These are phyloP conservation scores for Hyaloscypha finlandica DNA, from an alignment of 495 filamentous ascomycete species.

Conservation along the genomic window DNA sequence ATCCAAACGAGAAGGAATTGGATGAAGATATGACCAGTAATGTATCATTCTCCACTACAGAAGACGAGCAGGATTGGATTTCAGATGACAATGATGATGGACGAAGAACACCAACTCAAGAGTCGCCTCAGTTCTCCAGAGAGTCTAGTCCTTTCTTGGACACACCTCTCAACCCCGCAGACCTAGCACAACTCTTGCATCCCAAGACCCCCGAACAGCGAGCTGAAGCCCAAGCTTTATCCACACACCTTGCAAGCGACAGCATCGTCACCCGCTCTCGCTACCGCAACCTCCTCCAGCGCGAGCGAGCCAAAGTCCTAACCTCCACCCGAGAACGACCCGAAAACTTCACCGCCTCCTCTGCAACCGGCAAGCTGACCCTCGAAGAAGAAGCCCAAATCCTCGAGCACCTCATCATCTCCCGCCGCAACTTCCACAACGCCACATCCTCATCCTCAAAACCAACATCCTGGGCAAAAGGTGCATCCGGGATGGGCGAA, in stretches of 20 bases:
- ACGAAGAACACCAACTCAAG: conserved; percentile 74
- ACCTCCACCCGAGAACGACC: conserved; percentile 46
- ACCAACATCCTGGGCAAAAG: conserved; percentile 58
- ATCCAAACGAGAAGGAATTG: conserved; percentile 43
- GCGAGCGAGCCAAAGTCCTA: conserved; percentile 67
- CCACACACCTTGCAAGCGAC: conserved; percentile 71
- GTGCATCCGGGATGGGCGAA: conserved; percentile 68
- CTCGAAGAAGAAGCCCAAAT: conserved; percentile 76
- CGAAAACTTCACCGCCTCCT: conserved; percentile 21
- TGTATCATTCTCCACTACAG: conserved; percentile 58
- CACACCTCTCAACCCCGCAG: conserved; percentile 61
- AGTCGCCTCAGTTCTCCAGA: conserved; percentile 44
- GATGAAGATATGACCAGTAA: conserved; percentile 80
- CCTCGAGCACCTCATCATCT: conserved; percentile 81
- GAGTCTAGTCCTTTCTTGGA: conserved; percentile 63
- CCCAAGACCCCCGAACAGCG: conserved; percentile 76
- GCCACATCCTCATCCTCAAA: conserved; percentile 14
- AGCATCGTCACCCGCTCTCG: conserved; percentile 79
- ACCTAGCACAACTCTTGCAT: conserved; percentile 80
- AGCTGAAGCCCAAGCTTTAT: conserved; percentile 78
- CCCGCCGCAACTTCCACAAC: conserved; percentile 45
- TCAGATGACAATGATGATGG: conserved; percentile 52
- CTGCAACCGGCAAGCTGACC: conserved; percentile 44
- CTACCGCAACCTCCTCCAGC: conserved; percentile 65
- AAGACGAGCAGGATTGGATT: conserved; percentile 41